phyloP scores from a whole-genome alignment of 192 early-diverging fungal species.

The Linnemannia zychae region DNA sequence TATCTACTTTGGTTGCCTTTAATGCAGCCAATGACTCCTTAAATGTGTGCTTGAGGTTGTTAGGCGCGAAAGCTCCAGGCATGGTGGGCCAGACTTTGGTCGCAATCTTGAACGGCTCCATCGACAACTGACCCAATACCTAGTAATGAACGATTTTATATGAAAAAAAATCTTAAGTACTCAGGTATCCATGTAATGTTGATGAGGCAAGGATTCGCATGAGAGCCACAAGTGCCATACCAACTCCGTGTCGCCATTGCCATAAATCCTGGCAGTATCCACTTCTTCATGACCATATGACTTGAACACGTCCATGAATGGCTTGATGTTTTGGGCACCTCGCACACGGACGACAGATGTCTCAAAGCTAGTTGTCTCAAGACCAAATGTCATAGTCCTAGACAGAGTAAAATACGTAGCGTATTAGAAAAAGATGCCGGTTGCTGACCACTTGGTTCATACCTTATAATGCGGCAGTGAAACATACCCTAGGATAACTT shows the following conservation, averaged over 20 bases:
- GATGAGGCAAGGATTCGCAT: not conserved
- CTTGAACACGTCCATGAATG: constrained; percentile 21
- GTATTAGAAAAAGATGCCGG: not conserved
- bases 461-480: not conserved
- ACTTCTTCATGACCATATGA: constrained; percentile 22
- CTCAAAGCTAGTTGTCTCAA: not conserved
- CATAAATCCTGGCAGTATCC: constrained; percentile 18
- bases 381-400: constrained; percentile 18
- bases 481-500: constrained; percentile 10
- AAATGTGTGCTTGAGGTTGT: constrained; percentile 36
- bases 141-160: not conserved
- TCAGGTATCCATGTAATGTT: too few species aligned
- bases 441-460: constrained; percentile 3
- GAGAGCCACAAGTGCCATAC: not conserved
- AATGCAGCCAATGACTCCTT: constrained; percentile 63
- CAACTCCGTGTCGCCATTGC: constrained; percentile 17
- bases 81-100: constrained; percentile 57
- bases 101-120: constrained; percentile 55
- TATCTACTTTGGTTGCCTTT: constrained; percentile 63
- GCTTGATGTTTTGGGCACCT: constrained; percentile 4
- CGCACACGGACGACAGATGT: constrained; percentile 8
- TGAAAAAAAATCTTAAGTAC: not conserved
- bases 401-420: not conserved
- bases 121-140: constrained; percentile 22
- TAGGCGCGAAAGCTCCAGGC: constrained; percentile 37